Percentiles rank a stretch among this genome's conserved stretches.
These are phyloP conservation scores for Neurospora sp. DNA, from an alignment of 495 filamentous ascomycete genomes.

Conservation along the genomic window DNA sequence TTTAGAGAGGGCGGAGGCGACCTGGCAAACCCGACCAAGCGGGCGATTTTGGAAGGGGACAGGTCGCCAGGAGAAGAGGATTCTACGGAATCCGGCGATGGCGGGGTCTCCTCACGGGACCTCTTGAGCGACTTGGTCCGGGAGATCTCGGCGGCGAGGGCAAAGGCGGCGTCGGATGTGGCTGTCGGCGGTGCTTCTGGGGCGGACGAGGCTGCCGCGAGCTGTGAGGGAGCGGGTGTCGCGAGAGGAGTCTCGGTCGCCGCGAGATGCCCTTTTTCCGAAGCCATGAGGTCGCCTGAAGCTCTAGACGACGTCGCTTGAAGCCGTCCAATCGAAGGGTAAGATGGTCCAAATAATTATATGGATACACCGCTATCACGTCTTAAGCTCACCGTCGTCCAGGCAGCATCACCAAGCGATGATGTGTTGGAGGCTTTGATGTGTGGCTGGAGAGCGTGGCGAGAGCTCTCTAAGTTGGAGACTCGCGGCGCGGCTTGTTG, in stretches of 20 bases:
- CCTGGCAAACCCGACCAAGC: constrained; percentile 37
- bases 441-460: constrained; percentile 47
- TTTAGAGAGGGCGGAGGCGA: constrained; percentile 32
- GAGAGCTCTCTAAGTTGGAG: constrained; percentile 28
- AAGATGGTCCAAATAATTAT: constrained; percentile 16
- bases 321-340: background rate
- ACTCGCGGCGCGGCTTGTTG: background rate
- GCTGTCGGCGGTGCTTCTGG: constrained; percentile 20
- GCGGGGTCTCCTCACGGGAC: constrained; percentile 35
- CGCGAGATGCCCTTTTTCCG: constrained; percentile 31
- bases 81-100: constrained; percentile 24
- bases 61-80: constrained; percentile 27
- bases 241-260: constrained; percentile 35
- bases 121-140: constrained; percentile 39
- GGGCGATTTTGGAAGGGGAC: constrained; percentile 44
- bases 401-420: constrained; percentile 30
- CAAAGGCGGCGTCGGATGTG: constrained; percentile 16
- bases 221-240: constrained; percentile 13
- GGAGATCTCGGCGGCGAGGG: constrained; percentile 23
- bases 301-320: constrained; percentile 3
- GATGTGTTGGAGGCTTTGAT: constrained; percentile 24
- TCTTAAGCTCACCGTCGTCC: constrained; percentile 23
- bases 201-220: background rate
- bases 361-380: constrained; percentile 6
- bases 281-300: constrained; percentile 27